Percentiles rank a stretch among this genome's conserved stretches.
Conservation (phyloP, 2,329 filamentous ascomycete genomes). For the Corinectria fuckeliana region DNA sequence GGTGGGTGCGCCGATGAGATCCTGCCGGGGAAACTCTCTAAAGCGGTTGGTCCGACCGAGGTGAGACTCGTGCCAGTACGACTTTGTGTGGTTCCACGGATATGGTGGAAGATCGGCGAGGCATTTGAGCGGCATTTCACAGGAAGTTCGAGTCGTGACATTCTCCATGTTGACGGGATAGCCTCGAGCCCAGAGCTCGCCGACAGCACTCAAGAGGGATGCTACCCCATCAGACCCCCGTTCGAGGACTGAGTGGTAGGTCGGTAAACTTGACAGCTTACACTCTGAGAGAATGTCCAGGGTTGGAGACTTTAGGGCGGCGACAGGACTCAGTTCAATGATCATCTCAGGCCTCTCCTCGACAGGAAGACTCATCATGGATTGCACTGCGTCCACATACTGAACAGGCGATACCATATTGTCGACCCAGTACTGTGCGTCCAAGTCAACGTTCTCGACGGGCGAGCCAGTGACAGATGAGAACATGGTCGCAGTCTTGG, state of each 20-base stretch:
- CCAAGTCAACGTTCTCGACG: conserved; percentile 37
- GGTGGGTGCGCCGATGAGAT: conserved; percentile 57
- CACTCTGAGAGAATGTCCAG: conserved; percentile 42
- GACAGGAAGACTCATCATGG: conserved; percentile 40
- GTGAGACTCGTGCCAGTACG: conserved; percentile 61
- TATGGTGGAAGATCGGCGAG: conserved; percentile 58
- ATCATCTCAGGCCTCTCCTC: conserved; percentile 44
- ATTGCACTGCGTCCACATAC: conserved; percentile 49
- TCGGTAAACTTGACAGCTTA: conserved; percentile 1
- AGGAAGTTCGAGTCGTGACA: conserved; percentile 31
- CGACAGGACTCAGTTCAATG: conserved; percentile 51
- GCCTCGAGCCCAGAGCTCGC: conserved; percentile 48
- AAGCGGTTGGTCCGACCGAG: conserved; percentile 52
- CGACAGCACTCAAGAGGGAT: conserved; percentile 42
- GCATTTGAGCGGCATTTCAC: conserved; percentile 37
- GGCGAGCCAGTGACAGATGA: conserved; percentile 48
- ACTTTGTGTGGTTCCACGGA: conserved; percentile 60
- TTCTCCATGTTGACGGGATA: conserved; percentile 41
- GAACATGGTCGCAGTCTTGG: conserved; percentile 43
- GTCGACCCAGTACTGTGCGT: conserved; percentile 51
- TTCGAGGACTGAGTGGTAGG: conserved; percentile 40
- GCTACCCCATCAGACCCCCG: conserved; percentile 30
- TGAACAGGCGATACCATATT: conserved; percentile 55
- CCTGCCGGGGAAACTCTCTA: conserved; percentile 53
- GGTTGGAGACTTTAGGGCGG: conserved; percentile 46